Conservation (phyloP, 495 filamentous ascomycete species). For the Aspergillus conjunctus region DNA sequence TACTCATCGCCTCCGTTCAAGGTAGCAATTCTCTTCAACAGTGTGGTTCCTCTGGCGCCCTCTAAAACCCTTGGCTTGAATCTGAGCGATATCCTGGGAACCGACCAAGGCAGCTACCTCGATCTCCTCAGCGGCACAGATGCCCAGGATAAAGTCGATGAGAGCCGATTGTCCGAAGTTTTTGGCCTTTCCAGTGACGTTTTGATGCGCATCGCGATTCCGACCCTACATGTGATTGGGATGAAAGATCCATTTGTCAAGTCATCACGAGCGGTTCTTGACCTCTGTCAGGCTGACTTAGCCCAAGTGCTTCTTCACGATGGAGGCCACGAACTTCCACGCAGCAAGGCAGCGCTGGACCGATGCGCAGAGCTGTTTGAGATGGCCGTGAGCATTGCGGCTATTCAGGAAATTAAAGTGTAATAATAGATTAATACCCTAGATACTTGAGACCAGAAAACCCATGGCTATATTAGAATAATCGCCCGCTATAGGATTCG, state of each 20-base stretch:
- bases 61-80: background rate
- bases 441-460: too few relatives aligned
- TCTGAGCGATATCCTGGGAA: background rate
- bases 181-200: background rate
- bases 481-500: too few relatives aligned
- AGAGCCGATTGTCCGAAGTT: background rate
- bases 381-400: background rate
- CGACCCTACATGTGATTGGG: background rate
- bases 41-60: background rate
- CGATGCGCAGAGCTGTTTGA: background rate
- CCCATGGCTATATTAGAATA: too few relatives aligned
- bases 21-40: background rate
- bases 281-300: background rate
- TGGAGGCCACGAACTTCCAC: background rate
- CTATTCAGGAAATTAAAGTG: background rate
- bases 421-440: background rate
- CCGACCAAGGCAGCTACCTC: background rate
- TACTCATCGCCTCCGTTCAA: background rate
- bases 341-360: background rate
- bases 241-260: background rate
- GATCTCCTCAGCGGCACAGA: background rate
- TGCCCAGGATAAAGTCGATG: background rate
- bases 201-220: background rate
- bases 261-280: background rate
- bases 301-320: background rate